Evolutionary conservation across 23 red algal genomes (phyloP).

Genomic region (Chondrus crispus): DNA sequence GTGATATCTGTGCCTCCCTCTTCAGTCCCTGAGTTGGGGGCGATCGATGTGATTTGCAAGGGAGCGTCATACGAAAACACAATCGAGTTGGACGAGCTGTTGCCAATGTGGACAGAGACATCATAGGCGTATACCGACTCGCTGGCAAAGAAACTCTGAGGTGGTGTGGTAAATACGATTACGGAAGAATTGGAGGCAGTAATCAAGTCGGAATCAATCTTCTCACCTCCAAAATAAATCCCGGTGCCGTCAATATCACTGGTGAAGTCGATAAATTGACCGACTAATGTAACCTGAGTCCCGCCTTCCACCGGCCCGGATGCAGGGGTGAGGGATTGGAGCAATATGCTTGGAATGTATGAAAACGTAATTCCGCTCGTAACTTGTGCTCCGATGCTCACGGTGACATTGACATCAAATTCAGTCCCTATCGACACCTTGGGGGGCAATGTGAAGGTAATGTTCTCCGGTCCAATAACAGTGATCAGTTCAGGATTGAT

Average conservation of each 20-base stretch:
- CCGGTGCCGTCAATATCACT: conserved; percentile 2
- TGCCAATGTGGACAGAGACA: conserved; percentile 20
- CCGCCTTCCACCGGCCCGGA: conserved; percentile 33
- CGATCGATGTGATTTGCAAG: conserved; percentile 14
- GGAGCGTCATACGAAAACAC: conserved; percentile 25
- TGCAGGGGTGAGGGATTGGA: conserved; percentile 35
- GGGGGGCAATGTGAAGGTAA: conserved; percentile 35
- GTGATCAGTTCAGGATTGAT: conserved; percentile 31
- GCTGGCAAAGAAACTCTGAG: not conserved
- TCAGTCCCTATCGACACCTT: not conserved
- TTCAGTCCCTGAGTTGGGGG: conserved; percentile 31
- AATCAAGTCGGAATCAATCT: conserved; percentile 30
- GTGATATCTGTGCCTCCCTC: conserved; percentile 52
- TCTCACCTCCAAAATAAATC: conserved; percentile 26
- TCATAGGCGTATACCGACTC: conserved; percentile 21
- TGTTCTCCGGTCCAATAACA: not conserved
- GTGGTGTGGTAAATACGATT: conserved; percentile 30
- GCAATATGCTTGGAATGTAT: conserved; percentile 13
- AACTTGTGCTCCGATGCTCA: conserved; percentile 19
- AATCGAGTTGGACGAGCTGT: conserved; percentile 13
- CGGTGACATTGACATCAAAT: conserved; percentile 7
- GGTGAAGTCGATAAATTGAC: conserved; percentile 61
- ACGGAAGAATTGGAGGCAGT: not conserved
- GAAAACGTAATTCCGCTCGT: conserved; percentile 40
- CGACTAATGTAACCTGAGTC: conserved; percentile 41